A percentile compares a stretch with the other conserved stretches of the same genome.
These are phyloP conservation scores for Lentinus polychrous DNA, from an alignment of 1,284 basidiomycete genomes.

Conservation along the genomic window DNA sequence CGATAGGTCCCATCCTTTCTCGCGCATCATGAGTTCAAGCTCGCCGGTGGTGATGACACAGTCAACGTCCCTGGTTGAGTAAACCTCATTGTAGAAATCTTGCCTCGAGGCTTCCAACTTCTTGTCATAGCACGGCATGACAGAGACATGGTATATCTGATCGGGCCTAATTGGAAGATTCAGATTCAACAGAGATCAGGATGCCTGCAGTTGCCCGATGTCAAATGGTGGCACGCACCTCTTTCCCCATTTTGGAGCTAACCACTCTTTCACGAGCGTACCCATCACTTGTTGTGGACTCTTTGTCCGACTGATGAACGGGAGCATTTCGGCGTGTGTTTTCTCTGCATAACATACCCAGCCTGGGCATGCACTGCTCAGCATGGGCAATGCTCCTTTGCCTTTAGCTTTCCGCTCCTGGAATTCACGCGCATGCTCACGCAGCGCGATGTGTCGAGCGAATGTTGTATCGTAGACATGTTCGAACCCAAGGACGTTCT, in stretches of 20 bases:
- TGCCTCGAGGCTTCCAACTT: constrained; percentile 94
- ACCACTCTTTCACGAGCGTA: constrained; percentile 84
- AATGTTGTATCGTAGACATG: constrained; percentile 93
- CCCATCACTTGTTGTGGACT: constrained; percentile 96
- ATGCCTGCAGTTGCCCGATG: constrained; percentile 4
- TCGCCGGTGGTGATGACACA: constrained; percentile 98
- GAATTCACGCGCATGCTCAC: constrained; percentile 83
- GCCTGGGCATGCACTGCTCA: constrained; percentile 95
- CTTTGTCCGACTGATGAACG: constrained; percentile 84
- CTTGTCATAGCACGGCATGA: constrained; percentile 99
- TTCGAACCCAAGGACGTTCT: constrained; percentile 56
- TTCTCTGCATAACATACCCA: constrained; percentile 99
- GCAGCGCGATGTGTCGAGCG: constrained; percentile 80
- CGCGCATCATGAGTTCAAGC: constrained; percentile 79
- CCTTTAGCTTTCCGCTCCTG: constrained; percentile 48
- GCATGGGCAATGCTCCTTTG: constrained; percentile 66
- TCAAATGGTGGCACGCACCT: constrained; percentile 48
- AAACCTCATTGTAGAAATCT: constrained; percentile 80
- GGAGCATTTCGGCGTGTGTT: constrained; percentile 90
- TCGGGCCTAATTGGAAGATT: constrained; percentile 47
- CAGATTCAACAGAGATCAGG: background rate
- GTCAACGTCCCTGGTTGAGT: constrained; percentile 88
- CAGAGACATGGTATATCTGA: constrained; percentile 90
- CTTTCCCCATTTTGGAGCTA: constrained; percentile 57
- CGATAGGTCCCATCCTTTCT: constrained; percentile 77